phyloP scores from a whole-genome alignment of 176 grass and related monocot species.

The Dactylis glomerata region DNA sequence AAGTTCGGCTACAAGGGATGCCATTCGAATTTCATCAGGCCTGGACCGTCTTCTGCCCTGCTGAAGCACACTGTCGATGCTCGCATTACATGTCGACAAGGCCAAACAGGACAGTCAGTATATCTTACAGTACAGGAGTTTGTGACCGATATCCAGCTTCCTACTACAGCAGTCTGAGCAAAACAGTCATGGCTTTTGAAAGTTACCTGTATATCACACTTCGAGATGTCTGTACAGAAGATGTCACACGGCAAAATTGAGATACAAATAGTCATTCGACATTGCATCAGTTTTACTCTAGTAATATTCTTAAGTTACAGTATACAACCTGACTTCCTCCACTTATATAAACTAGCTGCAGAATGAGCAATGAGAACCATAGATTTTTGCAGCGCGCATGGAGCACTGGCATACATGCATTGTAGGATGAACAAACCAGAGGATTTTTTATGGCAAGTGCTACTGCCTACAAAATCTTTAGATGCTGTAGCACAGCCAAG shows the following conservation, averaged over 20 bases:
- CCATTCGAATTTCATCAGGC: neutral
- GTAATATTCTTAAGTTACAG: neutral
- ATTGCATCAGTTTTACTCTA: neutral
- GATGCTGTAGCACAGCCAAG: neutral
- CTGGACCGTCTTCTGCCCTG: neutral
- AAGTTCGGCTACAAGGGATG: neutral
- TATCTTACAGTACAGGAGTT: no score
- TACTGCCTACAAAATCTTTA: slow-evolving; percentile 30
- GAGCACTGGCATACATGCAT: neutral
- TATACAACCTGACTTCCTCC: neutral
- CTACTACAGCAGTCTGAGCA: neutral
- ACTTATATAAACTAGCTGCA: neutral
- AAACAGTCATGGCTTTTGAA: neutral
- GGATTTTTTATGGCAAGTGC: neutral
- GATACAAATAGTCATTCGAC: neutral
- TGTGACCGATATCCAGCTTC: neutral
- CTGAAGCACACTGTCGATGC: neutral
- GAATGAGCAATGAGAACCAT: neutral
- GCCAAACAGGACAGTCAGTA: neutral
- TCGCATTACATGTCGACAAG: neutral
- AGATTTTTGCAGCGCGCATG: neutral
- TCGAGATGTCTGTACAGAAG: neutral
- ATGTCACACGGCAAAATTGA: neutral
- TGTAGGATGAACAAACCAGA: slow-evolving; percentile 6
- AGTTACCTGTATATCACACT: neutral